Percentiles rank a stretch among this genome's conserved stretches.
phyloP scores from a whole-genome alignment of 371 early-diverging fungal species.

The Mucor velutinosus region DNA sequence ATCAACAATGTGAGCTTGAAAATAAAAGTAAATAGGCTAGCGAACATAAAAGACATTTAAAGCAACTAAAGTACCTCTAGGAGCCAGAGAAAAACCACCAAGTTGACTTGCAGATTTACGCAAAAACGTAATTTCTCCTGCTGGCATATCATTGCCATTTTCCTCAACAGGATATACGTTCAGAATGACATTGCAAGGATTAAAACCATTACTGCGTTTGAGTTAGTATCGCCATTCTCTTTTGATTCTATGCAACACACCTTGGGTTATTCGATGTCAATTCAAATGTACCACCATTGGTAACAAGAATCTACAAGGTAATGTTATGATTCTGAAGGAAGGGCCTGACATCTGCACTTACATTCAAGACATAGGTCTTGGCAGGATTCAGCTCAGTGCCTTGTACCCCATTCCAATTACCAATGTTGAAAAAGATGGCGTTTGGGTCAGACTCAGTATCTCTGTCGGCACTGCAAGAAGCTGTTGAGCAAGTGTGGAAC shows the following conservation, averaged over 20 bases:
- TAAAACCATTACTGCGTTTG: not conserved
- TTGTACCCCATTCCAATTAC: slow-evolving; percentile 23
- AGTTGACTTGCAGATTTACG: slow-evolving; percentile 19
- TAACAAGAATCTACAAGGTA: slow-evolving; percentile 23
- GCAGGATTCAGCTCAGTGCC: not conserved
- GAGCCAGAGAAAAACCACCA: slow-evolving; percentile 25
- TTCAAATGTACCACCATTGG: slow-evolving; percentile 1
- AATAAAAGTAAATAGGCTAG: not conserved
- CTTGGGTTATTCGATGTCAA: slow-evolving; percentile 7
- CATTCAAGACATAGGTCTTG: slow-evolving; percentile 21
- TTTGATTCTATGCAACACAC: not conserved
- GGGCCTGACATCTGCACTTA: not conserved
- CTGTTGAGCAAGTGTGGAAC: not conserved
- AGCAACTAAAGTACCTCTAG: slow-evolving; percentile 15
- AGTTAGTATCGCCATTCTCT: too few relatives aligned
- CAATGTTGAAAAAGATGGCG: slow-evolving; percentile 11
- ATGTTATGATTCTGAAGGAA: too few relatives aligned
- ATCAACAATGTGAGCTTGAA: slow-evolving; percentile 14
- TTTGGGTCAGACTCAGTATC: not conserved
- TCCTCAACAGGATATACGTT: slow-evolving; percentile 29
- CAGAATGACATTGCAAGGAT: slow-evolving; percentile 13
- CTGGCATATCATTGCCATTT: slow-evolving; percentile 1
- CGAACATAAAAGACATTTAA: not conserved
- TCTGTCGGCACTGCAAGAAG: not conserved
- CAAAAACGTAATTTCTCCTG: not conserved